Evolutionary conservation across 768 basidiomycete genomes (phyloP).

Genomic region (Suillus variegatus): DNA sequence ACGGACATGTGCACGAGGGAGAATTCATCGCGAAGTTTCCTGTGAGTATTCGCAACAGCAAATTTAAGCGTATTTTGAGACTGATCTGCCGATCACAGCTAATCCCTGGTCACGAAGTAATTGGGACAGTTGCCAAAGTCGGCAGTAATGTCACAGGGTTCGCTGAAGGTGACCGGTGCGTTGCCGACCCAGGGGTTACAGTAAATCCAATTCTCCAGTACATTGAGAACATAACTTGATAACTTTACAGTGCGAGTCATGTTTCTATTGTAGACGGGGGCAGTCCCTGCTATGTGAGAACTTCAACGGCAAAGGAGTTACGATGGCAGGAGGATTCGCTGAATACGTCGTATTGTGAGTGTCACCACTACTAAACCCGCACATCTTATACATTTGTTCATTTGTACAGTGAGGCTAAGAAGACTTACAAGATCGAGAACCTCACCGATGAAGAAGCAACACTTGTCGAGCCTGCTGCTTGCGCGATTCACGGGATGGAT

Average conservation of each 20-base stretch:
- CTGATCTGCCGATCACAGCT: background rate
- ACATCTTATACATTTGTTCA: background rate
- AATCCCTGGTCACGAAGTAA: background rate
- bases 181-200: slow-evolving; percentile 42
- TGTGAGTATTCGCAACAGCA: slow-evolving; percentile 12
- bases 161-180: slow-evolving; percentile 42
- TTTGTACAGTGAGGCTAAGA: slow-evolving; percentile 30
- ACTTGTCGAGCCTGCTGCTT: slow-evolving; percentile 43
- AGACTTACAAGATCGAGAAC: slow-evolving; percentile 43
- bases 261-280: slow-evolving; percentile 42
- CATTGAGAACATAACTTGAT: background rate
- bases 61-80: slow-evolving; percentile 12
- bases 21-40: slow-evolving; percentile 71
- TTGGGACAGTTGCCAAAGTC: slow-evolving; percentile 41
- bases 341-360: slow-evolving; percentile 42
- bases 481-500: slow-evolving; percentile 47
- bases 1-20: slow-evolving; percentile 64
- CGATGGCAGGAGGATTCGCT: slow-evolving; percentile 42
- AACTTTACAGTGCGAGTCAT: slow-evolving; percentile 31
- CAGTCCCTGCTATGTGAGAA: slow-evolving; percentile 41
- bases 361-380: background rate
- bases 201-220: slow-evolving; percentile 12
- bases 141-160: slow-evolving; percentile 46
- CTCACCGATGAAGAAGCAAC: slow-evolving; percentile 43
- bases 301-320: slow-evolving; percentile 39